A percentile compares a stretch with the other conserved stretches of the same genome.
phyloP scores from a whole-genome alignment of 371 early-diverging fungal genomes.

The Syncephalastrum contaminatum region DNA sequence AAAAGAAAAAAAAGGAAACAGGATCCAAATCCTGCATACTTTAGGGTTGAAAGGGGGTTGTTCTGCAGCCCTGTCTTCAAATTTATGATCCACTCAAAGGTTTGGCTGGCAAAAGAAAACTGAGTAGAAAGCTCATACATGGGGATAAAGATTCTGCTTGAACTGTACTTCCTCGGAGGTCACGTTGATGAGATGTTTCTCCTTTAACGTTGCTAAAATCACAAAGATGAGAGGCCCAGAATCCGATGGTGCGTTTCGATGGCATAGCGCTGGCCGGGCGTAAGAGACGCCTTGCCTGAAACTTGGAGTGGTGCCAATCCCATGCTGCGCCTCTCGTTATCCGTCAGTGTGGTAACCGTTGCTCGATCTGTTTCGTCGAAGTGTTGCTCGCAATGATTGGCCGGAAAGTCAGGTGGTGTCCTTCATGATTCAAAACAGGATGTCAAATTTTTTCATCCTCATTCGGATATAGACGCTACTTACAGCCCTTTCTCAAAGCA shows the following conservation, averaged over 20 bases:
- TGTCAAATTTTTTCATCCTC: not conserved
- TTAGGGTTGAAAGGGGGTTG: no score
- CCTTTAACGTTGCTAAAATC: no score
- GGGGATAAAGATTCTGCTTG: no score
- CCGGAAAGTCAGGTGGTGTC: slow-evolving; percentile 39
- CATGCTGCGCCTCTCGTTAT: slow-evolving; percentile 18
- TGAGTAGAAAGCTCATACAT: no score
- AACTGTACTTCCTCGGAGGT: no score
- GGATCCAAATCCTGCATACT: no score
- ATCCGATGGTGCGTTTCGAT: slow-evolving; percentile 5
- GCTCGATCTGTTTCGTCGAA: slow-evolving; percentile 19
- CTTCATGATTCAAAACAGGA: slow-evolving; percentile 6
- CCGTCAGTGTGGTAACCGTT: slow-evolving; percentile 9
- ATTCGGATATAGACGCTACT: slow-evolving; percentile 1
- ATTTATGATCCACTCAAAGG: no score
- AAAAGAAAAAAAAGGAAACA: no score
- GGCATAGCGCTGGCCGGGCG: slow-evolving; percentile 3
- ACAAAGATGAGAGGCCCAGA: not conserved
- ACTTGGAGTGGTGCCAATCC: slow-evolving; percentile 7
- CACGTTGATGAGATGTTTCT: no score
- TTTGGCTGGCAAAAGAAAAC: no score
- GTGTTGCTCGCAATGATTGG: slow-evolving; percentile 23
- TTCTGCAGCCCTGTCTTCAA: no score
- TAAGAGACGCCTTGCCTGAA: not conserved
- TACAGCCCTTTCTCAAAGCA: slow-evolving; percentile 27